Base-by-base conservation (phyloP, 140 eudicot species). In the Flaveria floridana region DNA sequence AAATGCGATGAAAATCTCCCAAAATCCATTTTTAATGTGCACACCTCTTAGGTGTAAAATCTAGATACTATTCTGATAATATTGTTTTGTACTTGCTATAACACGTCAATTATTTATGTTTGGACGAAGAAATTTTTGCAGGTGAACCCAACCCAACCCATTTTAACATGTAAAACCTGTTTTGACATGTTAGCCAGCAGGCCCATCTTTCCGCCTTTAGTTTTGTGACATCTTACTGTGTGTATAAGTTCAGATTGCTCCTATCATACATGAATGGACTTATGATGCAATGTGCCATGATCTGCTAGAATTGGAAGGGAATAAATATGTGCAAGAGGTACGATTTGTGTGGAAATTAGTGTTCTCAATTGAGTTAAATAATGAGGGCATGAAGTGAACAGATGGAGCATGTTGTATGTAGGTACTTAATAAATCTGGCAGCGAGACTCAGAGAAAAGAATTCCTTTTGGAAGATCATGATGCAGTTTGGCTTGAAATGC, bases 281-380 rank as follows among this genome's bases (percentile, higher is more conserved):
- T 95, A 95, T 59, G 99, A 95, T 85, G 96, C 97, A 34, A 95
- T 95, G 97, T 91, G 96, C 70, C 99, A 95, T 78, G 99, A 95
- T 81, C 82, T 95, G 57, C 86, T 95, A 59, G 96, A 83, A 3
- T 79, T 95, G 89, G 90, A 91, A 2, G 99, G 99, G 70, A 95
- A 95, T 78, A 95, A 95, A 85, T 95, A 87, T 72, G 89, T 83
- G n/a, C 79, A 85, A 19, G 99, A 95, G 97, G 98, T 93, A 85
- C 14, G 61, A 12, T 68, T 57, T 56, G 26, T 63, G 62, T 52
- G 25, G 50, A 68, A 76, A 8, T 77, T 18, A 12, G 28, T 59
- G 68, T 48, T 58, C 58, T 72, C 11, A 14, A 5, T 71, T 12
- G 72, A 50, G n/a, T 53, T 28, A 62, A 48, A 55, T 70, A 16